These are phyloP conservation scores for Tolypocladium cylindrosporum DNA, from an alignment of 2,329 filamentous ascomycete genomes.

Conservation along the genomic window DNA sequence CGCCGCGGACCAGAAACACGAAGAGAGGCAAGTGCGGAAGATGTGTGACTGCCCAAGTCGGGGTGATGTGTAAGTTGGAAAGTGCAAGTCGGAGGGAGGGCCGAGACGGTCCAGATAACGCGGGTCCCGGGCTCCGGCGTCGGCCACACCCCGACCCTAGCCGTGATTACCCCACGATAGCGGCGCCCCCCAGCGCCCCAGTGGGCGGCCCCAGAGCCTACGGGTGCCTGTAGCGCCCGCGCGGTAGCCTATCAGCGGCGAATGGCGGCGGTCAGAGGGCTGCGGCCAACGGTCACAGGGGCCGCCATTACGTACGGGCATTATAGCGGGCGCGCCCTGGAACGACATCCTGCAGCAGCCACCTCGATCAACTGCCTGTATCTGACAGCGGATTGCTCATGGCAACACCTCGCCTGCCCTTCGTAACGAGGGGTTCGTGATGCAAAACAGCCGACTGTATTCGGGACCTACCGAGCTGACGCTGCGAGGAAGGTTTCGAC, in stretches of 20 bases:
- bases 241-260: not conserved
- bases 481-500: not conserved
- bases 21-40: not conserved
- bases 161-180: constrained; percentile 2
- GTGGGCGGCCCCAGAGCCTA: not conserved
- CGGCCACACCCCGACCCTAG: constrained; percentile 5
- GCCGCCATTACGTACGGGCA: not conserved
- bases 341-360: not conserved
- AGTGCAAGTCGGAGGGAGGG: not conserved
- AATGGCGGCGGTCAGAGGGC: not conserved
- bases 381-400: not conserved
- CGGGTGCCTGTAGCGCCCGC: not conserved
- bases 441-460: not conserved
- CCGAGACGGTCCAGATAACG: not conserved
- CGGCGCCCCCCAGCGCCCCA: not conserved
- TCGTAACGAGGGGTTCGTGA: not conserved
- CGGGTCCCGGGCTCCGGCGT: constrained; percentile 2
- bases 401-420: not conserved
- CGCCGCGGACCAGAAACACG: not conserved
- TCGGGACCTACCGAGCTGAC: not conserved
- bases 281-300: not conserved
- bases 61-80: not conserved
- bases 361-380: no score
- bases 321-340: not conserved
- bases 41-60: not conserved